Evolutionary conservation across 2,329 filamentous ascomycete genomes (phyloP).

Genomic region (Knufia fluminis): DNA sequence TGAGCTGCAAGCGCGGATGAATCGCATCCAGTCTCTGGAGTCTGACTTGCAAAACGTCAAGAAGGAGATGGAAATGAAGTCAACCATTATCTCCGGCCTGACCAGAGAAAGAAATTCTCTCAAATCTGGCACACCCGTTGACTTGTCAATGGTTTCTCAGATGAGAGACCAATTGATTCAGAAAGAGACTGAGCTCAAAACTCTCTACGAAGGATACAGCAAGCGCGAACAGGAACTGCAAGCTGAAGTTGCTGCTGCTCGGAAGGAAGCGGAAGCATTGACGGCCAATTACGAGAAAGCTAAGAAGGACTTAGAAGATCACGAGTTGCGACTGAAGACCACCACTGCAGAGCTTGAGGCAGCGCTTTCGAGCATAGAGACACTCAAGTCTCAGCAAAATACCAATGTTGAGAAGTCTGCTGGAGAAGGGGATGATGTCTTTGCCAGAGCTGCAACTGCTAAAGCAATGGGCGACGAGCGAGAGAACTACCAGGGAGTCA

Average conservation of each 20-base stretch:
- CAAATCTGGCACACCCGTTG: conserved; percentile 68
- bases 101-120: conserved; percentile 88
- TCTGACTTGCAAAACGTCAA: conserved; percentile 71
- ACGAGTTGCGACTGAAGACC: conserved; percentile 61
- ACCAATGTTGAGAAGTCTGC: conserved; percentile 25
- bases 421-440: conserved; percentile 21
- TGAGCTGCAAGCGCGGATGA: conserved; percentile 75
- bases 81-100: conserved; percentile 87
- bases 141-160: conserved; percentile 80
- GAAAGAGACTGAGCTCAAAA: conserved; percentile 69
- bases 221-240: conserved; percentile 65
- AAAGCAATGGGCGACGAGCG: conserved; percentile 43
- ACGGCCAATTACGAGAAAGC: conserved; percentile 64
- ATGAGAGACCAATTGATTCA: conserved; percentile 82
- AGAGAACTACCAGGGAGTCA: conserved; percentile 49
- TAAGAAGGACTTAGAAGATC: conserved; percentile 60
- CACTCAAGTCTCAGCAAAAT: conserved; percentile 34
- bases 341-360: conserved; percentile 67
- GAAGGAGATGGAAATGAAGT: conserved; percentile 96
- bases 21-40: conserved; percentile 84
- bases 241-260: conserved; percentile 57
- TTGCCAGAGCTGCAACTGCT: conserved; percentile 28
- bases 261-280: conserved; percentile 65
- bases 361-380: conserved; percentile 47
- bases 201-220: conserved; percentile 64